Percentiles rank a stretch among this genome's conserved stretches.
Conservation (phyloP, 192 early-diverging fungal species). For the Backusella psychrophila region DNA sequence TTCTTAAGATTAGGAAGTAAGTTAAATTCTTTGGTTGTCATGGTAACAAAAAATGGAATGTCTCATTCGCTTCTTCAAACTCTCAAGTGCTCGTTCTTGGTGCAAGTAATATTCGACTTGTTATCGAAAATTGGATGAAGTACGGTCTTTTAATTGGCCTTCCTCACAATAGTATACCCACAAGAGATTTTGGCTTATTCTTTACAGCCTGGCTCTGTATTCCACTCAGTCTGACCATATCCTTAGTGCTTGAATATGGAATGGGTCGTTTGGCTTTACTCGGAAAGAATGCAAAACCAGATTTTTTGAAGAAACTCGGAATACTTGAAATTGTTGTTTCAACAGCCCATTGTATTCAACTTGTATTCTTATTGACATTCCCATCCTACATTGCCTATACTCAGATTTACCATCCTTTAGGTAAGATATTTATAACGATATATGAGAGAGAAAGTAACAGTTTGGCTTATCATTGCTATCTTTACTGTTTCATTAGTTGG, state of each 20-base stretch:
- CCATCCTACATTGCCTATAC: constrained; percentile 67
- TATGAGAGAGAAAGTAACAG: not conserved
- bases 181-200: constrained; percentile 56
- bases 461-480: not conserved
- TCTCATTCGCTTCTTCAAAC: not conserved
- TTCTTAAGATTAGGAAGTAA: constrained; percentile 74
- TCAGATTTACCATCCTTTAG: constrained; percentile 62
- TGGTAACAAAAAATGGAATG: not conserved
- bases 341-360: constrained; percentile 51
- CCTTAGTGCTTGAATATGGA: constrained; percentile 60
- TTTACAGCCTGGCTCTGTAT: constrained; percentile 48
- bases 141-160: constrained; percentile 80
- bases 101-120: constrained; percentile 79
- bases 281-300: constrained; percentile 25
- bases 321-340: constrained; percentile 25
- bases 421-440: constrained; percentile 16
- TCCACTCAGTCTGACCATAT: constrained; percentile 53
- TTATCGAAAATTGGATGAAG: constrained; percentile 87
- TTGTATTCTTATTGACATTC: constrained; percentile 52
- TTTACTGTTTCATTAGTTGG: constrained; percentile 46
- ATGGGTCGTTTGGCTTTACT: constrained; percentile 32
- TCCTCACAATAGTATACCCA: constrained; percentile 55
- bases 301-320: constrained; percentile 8
- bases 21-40: constrained; percentile 1
- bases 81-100: constrained; percentile 67